Base-by-base conservation (phyloP, 352 stramenopile genomes). In the Aphanomyces astaci region DNA sequence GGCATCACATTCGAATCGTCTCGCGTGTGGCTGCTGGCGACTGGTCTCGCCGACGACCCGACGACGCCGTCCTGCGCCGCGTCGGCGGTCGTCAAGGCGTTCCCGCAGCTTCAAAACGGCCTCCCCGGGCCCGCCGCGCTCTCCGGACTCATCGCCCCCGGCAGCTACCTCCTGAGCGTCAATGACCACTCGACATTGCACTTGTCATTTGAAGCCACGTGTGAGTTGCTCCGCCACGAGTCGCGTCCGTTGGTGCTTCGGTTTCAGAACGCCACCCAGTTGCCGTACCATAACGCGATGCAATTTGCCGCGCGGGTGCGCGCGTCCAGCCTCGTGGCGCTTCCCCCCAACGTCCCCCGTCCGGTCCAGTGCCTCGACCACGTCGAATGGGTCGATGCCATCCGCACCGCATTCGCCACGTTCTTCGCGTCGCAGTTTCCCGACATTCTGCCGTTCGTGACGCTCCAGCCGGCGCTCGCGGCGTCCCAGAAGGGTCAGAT, bases 1-100 rank as follows among this genome's bases (percentile, higher is more conserved):
- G 84, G 84, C 3, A 90, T 92, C 48, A 90, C 82, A 4, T 87
- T 92, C 57, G 84, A 92, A 64, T 82, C 84, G 5, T 90, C 84
- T 0, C 81, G 89, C 48, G 55, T 90, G 48, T 80, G 80, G 5
- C 73, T 92, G 60, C 63, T 92, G 2, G 77, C 81, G 2, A 77
- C 80, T 13, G 82, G 76, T 19, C 27, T 88, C 81, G 31, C 66
- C 84, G 60, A 72, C 69, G 24, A 73, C 73, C 19, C 65, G 64
- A 0, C 76, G 78, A 24, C 68, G 11, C 27, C 77, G 4, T 17
- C 56, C 11, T 52, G 19, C 11, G 75, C 76, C 0, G 77, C 79
- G 19, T 88, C 79, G 2, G 82, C 84, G 0, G 82, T 90, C 36
- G 78, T 92, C 17, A 92, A 92, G 68, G 72, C 82, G 0, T 66